A percentile compares a stretch with the other conserved stretches of the same genome.
phyloP scores from a whole-genome alignment of 495 filamentous ascomycete species.

The Daldinia concentrica region DNA sequence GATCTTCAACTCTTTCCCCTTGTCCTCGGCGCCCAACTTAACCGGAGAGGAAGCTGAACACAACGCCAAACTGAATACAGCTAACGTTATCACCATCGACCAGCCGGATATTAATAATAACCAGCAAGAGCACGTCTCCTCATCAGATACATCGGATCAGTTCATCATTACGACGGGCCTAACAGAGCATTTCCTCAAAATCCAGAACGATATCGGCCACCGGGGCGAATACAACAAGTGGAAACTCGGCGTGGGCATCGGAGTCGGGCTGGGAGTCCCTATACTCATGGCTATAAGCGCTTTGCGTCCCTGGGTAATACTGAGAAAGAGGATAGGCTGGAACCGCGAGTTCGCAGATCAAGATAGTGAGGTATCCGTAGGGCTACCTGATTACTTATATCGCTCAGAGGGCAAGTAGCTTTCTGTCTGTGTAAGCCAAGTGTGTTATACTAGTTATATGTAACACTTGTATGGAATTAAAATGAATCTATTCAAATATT shows the following conservation, averaged over 20 bases:
- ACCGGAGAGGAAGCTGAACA: background rate
- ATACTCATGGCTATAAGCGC: slow-evolving; percentile 9
- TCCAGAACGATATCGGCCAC: background rate
- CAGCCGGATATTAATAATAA: background rate
- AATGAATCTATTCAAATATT: too few species aligned
- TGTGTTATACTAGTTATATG: too few species aligned
- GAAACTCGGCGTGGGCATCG: slow-evolving; percentile 24
- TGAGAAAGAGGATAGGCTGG: slow-evolving; percentile 3
- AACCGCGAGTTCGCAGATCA: too few species aligned
- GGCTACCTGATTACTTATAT: too few species aligned
- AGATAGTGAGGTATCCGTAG: too few species aligned
- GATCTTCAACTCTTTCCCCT: slow-evolving; percentile 11
- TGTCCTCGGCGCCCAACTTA: background rate
- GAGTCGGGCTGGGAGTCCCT: slow-evolving; percentile 21
- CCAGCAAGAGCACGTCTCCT: background rate
- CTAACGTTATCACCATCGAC: slow-evolving; percentile 12
- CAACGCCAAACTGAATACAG: background rate
- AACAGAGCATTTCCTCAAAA: background rate
- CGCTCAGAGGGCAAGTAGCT: too few species aligned
- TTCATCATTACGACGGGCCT: background rate
- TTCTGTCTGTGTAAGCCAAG: too few species aligned
- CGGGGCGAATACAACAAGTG: slow-evolving; percentile 11
- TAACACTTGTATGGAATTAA: too few species aligned
- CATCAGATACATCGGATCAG: background rate
- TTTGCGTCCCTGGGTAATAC: background rate